These are phyloP conservation scores for Chaetomium globosum DNA, from an alignment of 2,329 filamentous ascomycete species.

Conservation along the genomic window DNA sequence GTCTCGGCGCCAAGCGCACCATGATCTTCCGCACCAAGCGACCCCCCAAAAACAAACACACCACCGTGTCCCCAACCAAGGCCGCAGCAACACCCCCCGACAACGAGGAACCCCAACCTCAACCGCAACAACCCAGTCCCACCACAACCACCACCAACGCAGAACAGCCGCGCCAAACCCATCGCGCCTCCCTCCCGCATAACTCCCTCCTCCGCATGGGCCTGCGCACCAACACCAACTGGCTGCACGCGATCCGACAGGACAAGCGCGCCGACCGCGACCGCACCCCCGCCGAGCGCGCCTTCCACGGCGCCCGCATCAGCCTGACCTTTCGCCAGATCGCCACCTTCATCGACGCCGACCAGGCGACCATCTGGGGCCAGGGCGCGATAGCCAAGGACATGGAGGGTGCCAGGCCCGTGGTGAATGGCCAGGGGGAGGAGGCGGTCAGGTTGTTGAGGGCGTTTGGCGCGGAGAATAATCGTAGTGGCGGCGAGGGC, in stretches of 20 bases:
- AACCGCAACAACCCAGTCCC: slow-evolving; percentile 1
- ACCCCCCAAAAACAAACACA: slow-evolving; percentile 36
- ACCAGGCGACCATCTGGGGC: slow-evolving; percentile 78
- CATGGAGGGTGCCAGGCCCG: slow-evolving; percentile 58
- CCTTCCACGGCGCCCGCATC: slow-evolving; percentile 76
- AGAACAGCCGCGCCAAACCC: slow-evolving; percentile 53
- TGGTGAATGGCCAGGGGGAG: slow-evolving; percentile 69
- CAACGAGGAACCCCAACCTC: slow-evolving; percentile 8
- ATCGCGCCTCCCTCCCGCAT: slow-evolving; percentile 77
- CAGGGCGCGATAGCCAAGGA: slow-evolving; percentile 79
- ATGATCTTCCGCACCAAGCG: slow-evolving; percentile 90
- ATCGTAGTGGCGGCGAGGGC: slow-evolving; percentile 40
- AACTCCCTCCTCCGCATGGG: slow-evolving; percentile 88
- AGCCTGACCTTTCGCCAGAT: slow-evolving; percentile 90
- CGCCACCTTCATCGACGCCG: slow-evolving; percentile 74
- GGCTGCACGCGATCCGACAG: slow-evolving; percentile 88
- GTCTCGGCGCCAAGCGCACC: slow-evolving; percentile 84
- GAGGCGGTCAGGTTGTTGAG: slow-evolving; percentile 70
- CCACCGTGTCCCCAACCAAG: neutral
- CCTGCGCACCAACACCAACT: slow-evolving; percentile 76
- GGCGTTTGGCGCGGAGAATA: slow-evolving; percentile 86
- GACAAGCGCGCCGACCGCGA: slow-evolving; percentile 74
- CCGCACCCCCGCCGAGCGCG: slow-evolving; percentile 70
- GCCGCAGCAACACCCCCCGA: neutral
- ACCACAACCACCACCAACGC: slow-evolving; percentile 15